Base-by-base conservation (phyloP, 768 basidiomycete species). In the Lactifluus piperatus region DNA sequence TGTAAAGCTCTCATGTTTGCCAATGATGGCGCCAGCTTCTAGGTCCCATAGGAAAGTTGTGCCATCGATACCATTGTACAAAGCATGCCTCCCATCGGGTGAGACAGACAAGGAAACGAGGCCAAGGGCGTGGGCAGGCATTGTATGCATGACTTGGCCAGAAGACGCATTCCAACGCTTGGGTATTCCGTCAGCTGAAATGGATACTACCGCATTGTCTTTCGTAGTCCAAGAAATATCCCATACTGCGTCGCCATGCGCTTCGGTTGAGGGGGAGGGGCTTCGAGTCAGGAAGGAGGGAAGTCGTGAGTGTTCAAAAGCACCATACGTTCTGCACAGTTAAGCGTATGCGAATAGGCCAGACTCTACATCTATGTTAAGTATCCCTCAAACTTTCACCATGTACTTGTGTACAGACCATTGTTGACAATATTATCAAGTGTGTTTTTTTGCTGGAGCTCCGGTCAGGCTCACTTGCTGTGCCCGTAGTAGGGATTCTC, bases 41-140 rank as follows among this genome's bases (percentile, higher is more conserved):
- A 93, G 69, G 68, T 94, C 84, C 80, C 86, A 86, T 26, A 94
- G 72, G 48, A 74, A 78, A 0, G 91, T 91, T 29, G 86, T 79
- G 1, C 94, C 94, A 66, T 95, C 93, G 20, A 94, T 75, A 55
- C 86, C 86, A 66, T 92, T 92, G 65, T 84, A 87, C 46, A 97
- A 70, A 0, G 83, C 91, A 30, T 72, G 74, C 48, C 73, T 76
- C 8, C 90, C 94, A 49, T 82, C 77, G 0, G 80, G 77, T 20
- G 84, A 79, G 8, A 82, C 81, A 18, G 89, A 91, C 34, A 95
- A 72, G 5, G 91, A 91, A 18, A 91, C 82, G 63, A 93, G 81
- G 2, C 89, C 93, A 20, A 95, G 83, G 7, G 90, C 84, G 72
- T 95, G 90, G n/a, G 86, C 77, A 37, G 81, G 72, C 18, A 84